These are phyloP conservation scores for Aureobasidium leucospermi DNA, from an alignment of 2,329 filamentous ascomycete genomes.

Conservation along the genomic window DNA sequence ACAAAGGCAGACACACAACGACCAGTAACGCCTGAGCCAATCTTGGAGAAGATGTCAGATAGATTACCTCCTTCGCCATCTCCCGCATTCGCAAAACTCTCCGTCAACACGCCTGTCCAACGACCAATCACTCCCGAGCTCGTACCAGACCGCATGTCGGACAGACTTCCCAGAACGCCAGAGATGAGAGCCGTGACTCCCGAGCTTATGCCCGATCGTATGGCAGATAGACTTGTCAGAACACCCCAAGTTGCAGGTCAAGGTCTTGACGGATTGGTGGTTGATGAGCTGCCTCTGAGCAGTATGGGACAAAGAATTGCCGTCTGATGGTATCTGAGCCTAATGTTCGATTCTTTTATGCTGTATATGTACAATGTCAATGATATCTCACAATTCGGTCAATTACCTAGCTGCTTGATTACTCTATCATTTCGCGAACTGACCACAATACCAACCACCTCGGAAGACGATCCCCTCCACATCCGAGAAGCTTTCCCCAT, in stretches of 20 bases:
- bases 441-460: too few species aligned
- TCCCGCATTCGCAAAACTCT: not conserved
- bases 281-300: slow-evolving; percentile 25
- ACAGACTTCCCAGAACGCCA: not conserved
- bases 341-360: not conserved
- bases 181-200: slow-evolving; percentile 5
- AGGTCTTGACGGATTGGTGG: slow-evolving; percentile 22
- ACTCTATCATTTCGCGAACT: too few species aligned
- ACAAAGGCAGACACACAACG: not conserved
- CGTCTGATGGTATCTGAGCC: not conserved
- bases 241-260: not conserved
- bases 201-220: slow-evolving; percentile 6
- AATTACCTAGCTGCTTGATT: too few species aligned
- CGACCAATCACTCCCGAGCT: not conserved
- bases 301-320: slow-evolving; percentile 29
- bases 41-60: slow-evolving; percentile 6
- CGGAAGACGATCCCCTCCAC: too few species aligned
- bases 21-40: slow-evolving; percentile 3
- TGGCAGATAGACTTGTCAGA: not conserved
- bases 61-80: not conserved
- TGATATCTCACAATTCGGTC: too few species aligned
- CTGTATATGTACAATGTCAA: not conserved
- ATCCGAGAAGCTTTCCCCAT: not conserved
- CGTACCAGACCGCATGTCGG: slow-evolving; percentile 2
- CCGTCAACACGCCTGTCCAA: not conserved